Conservation (phyloP, 2,329 filamentous ascomycete genomes). For the Pseudogymnoascus sp. region DNA sequence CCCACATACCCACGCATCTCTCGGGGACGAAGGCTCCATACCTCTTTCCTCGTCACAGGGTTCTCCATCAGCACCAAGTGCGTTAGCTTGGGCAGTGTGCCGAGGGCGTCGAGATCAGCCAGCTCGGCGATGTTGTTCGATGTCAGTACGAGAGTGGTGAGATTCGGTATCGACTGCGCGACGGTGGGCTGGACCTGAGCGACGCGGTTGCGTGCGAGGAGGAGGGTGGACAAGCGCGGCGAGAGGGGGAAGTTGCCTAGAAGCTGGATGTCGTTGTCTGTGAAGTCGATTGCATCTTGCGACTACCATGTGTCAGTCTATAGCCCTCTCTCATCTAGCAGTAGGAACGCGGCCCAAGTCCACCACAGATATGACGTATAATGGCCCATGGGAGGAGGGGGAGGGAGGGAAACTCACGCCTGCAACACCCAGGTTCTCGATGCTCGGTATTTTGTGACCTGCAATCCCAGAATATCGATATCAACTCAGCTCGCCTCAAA, state of each 20-base stretch:
- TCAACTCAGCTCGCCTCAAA: conserved; percentile 73
- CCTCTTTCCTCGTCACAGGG: conserved; percentile 86
- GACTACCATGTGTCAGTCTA: conserved; percentile 45
- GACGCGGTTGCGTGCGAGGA: conserved; percentile 85
- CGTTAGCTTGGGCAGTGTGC: conserved; percentile 59
- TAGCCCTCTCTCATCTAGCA: conserved; percentile 5
- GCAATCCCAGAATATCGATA: conserved; percentile 52
- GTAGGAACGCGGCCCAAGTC: background rate
- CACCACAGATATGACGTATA: background rate
- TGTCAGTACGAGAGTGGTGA: conserved; percentile 74
- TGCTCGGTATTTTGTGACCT: conserved; percentile 96
- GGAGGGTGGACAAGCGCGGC: conserved; percentile 76
- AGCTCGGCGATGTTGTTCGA: conserved; percentile 77
- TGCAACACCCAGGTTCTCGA: conserved; percentile 95
- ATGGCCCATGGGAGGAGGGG: conserved; percentile 6
- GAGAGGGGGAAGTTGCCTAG: conserved; percentile 90
- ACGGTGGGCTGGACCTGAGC: conserved; percentile 70
- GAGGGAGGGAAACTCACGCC: conserved; percentile 52
- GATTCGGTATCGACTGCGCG: conserved; percentile 67
- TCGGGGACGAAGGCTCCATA: conserved; percentile 37
- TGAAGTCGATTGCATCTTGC: conserved; percentile 95
- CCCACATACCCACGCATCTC: background rate
- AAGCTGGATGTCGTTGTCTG: conserved; percentile 90
- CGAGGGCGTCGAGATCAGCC: conserved; percentile 77
- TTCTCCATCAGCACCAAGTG: conserved; percentile 81